phyloP scores from a whole-genome alignment of 192 early-diverging fungal species.

The Linderina pennispora region DNA sequence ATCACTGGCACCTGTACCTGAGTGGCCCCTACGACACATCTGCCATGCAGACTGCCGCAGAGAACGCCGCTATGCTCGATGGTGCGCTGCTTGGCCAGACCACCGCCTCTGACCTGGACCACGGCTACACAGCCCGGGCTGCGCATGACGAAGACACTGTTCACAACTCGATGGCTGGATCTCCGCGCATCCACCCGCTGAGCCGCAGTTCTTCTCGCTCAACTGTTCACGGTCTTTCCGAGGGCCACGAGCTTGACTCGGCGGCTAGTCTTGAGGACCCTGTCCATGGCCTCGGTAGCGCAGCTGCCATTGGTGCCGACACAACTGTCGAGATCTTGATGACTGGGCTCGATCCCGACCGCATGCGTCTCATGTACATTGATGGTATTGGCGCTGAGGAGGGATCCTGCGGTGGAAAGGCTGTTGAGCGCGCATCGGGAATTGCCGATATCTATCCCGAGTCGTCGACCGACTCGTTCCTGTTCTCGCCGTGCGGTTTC shows the following conservation, averaged over 20 bases:
- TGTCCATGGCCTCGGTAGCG: neutral
- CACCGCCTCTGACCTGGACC: neutral
- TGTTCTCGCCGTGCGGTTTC: constrained; percentile 97
- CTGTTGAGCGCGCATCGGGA: constrained; percentile 71
- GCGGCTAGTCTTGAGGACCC: too few relatives aligned
- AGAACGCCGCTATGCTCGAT: neutral
- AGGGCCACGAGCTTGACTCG: neutral
- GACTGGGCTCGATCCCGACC: constrained; percentile 78
- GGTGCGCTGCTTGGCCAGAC: neutral
- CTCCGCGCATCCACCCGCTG: constrained; percentile 15
- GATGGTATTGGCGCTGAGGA: constrained; percentile 48
- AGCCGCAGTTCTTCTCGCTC: constrained; percentile 43
- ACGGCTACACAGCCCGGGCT: neutral
- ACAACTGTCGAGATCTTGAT: constrained; percentile 95
- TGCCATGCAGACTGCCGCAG: neutral
- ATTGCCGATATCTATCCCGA: constrained; percentile 76
- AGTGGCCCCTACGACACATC: constrained; percentile 55
- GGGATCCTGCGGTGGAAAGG: constrained; percentile 57
- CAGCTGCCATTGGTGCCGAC: constrained; percentile 37
- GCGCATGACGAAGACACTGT: constrained; percentile 9
- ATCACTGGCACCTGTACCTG: constrained; percentile 96
- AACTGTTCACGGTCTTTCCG: constrained; percentile 12
- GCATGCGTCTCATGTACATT: constrained; percentile 75
- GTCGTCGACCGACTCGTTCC: constrained; percentile 76
- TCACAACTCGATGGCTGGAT: constrained; percentile 27